Conservation (phyloP, 2,329 filamentous ascomycete genomes). For the Trichophyton schoenleinii region DNA sequence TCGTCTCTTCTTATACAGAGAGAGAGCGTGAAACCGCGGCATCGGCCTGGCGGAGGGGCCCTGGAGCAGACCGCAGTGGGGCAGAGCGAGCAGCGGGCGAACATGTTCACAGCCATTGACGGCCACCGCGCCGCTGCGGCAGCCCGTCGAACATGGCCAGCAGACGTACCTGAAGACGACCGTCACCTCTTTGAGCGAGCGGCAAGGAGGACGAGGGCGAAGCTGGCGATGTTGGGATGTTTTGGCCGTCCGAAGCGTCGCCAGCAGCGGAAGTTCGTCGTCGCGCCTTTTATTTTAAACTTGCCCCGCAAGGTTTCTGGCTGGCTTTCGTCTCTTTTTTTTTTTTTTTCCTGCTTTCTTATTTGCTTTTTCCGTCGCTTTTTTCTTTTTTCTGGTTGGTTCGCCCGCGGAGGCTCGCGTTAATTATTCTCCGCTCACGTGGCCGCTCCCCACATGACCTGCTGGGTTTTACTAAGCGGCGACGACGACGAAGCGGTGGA, state of each 20-base stretch:
- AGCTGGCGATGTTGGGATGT: not conserved
- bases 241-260: not conserved
- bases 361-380: too few relatives aligned
- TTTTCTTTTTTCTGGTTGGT: not conserved
- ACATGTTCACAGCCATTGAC: not conserved
- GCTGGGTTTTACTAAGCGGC: not conserved
- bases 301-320: not conserved
- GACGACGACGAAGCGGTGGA: not conserved
- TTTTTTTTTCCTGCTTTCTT: not conserved
- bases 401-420: not conserved
- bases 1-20: not conserved
- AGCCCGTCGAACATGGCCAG: not conserved
- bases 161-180: not conserved
- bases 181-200: not conserved
- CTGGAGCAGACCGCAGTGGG: conserved; percentile 1
- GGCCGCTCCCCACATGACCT: not conserved
- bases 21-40: conserved; percentile 2
- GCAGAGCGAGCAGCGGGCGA: not conserved
- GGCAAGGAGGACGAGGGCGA: not conserved
- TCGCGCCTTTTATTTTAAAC: not conserved
- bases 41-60: not conserved
- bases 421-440: conserved; percentile 6
- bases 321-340: too few relatives aligned
- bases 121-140: not conserved
- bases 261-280: not conserved